phyloP scores from a whole-genome alignment of 2,329 filamentous ascomycete genomes.

The Beauveria brongniartii region DNA sequence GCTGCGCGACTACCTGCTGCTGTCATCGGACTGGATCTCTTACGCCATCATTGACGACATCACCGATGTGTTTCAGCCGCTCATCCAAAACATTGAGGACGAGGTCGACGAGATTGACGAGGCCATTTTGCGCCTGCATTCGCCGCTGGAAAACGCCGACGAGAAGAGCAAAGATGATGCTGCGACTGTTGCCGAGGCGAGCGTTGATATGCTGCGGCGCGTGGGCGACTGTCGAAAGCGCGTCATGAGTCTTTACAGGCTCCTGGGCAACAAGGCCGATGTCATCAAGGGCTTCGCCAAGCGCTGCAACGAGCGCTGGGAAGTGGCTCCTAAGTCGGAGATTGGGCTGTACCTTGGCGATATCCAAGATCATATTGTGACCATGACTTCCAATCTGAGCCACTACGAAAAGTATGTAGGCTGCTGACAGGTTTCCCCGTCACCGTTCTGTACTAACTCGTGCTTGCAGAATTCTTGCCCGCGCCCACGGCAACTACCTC shows the following conservation, averaged over 20 bases:
- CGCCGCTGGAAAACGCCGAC: constrained; percentile 36
- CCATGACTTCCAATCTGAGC: constrained; percentile 92
- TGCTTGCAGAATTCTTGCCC: constrained; percentile 65
- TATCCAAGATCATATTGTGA: constrained; percentile 98
- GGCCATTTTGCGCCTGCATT: constrained; percentile 75
- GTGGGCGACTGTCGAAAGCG: constrained; percentile 94
- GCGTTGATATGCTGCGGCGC: constrained; percentile 79
- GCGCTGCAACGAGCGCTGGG: constrained; percentile 95
- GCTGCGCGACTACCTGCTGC: constrained; percentile 83
- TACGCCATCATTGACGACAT: constrained; percentile 98
- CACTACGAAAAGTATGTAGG: constrained; percentile 85
- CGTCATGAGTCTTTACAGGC: constrained; percentile 89
- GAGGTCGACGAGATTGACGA: constrained; percentile 98
- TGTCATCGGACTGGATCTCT: constrained; percentile 95
- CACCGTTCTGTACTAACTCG: neutral
- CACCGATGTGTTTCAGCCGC: constrained; percentile 87
- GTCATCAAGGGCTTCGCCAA: constrained; percentile 99
- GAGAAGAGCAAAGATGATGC: constrained; percentile 42
- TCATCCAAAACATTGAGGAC: constrained; percentile 89
- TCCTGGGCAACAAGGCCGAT: constrained; percentile 94
- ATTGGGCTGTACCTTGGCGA: constrained; percentile 97
- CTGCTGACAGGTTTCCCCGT: too few relatives aligned
- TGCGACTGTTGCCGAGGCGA: constrained; percentile 35
- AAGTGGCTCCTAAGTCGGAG: constrained; percentile 87
- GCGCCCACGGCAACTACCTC: constrained; percentile 95